Base-by-base conservation (phyloP, 371 early-diverging fungal genomes). In the Mortierella sp. region DNA sequence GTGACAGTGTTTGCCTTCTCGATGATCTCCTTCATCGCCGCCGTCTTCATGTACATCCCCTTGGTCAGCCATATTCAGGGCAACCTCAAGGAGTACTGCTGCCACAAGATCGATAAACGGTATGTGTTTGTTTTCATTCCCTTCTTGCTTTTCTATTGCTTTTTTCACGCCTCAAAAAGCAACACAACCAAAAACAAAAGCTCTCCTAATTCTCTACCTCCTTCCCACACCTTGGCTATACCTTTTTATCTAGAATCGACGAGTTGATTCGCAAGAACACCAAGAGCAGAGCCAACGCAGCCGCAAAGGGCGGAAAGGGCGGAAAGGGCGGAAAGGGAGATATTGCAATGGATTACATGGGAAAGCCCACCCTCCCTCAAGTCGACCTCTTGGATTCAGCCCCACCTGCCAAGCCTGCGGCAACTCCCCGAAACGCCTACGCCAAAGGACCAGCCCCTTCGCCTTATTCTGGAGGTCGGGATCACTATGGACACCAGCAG, bases 61-160 rank as follows among this genome's bases (percentile, higher is more conserved):
- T 86, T 97, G 61, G 86, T 95, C 68, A 92, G 90, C 77, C 89
- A 90, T 43, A 95, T 97, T 66, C 92, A 92, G 45, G 97, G 97
- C 40, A 97, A 96, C 79, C 87, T 97, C 67, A 97, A 97, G 80
- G 97, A 97, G 80, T 97, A 93, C 79, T 95, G 95, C 75, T 95
- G 95, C 79, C 95, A 95, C 86, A 95, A 95, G 85, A 93, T 97
- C 58, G 97, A 97, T 86, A 97, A 96, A 79, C 87, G 96, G 92
- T 89, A 86, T 77, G 26, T 22, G 13, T 40, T 53, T 22, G 31
- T 8, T 11, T 26, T 50, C 2, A 50, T 14, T 26, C 19, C 11
- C 24, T 24, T 9, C 63, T 10, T n/a, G 11, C 44, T 34, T 29
- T 39, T 44, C 34, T 39, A 45, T 14, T 37, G n/a, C n/a, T 6